phyloP scores from a whole-genome alignment of 257 asterid genomes.

The Solanum chiquidenum region DNA sequence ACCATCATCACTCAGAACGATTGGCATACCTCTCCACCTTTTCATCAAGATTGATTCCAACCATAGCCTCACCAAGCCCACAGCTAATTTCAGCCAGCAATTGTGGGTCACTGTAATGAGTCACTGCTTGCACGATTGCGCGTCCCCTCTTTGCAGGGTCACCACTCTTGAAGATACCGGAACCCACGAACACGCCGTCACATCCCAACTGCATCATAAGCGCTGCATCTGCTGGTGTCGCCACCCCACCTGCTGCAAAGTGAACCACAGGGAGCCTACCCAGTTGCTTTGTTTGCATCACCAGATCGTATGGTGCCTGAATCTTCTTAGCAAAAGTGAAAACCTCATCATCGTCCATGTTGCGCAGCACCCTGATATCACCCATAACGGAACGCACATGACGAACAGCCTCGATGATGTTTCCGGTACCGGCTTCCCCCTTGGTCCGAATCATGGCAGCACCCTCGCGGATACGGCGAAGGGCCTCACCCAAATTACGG shows the following conservation, averaged over 20 bases:
- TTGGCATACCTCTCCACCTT: constrained; percentile 86
- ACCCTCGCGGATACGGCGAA: constrained; percentile 80
- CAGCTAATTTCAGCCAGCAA: constrained; percentile 74
- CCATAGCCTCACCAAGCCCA: constrained; percentile 84
- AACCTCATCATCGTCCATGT: constrained; percentile 86
- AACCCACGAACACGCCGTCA: constrained; percentile 83
- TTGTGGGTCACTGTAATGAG: constrained; percentile 71
- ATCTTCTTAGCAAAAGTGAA: constrained; percentile 77
- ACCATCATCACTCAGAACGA: constrained; percentile 44
- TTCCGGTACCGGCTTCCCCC: constrained; percentile 92
- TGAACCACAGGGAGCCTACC: constrained; percentile 88
- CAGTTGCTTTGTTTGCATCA: constrained; percentile 85
- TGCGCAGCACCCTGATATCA: constrained; percentile 62
- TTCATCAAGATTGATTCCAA: constrained; percentile 70
- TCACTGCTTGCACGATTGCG: constrained; percentile 80
- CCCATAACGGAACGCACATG: constrained; percentile 87
- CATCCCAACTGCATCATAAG: constrained; percentile 89
- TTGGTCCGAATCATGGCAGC: constrained; percentile 93
- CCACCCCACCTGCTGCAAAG: constrained; percentile 92
- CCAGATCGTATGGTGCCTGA: constrained; percentile 71
- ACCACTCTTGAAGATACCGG: constrained; percentile 84
- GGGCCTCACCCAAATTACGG: constrained; percentile 90
- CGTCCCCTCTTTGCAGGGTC: constrained; percentile 75
- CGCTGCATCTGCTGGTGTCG: constrained; percentile 85
- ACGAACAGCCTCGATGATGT: constrained; percentile 86